Percentiles rank a stretch among this genome's conserved stretches.
These are phyloP conservation scores for Lachnellula occidentalis DNA, from an alignment of 2,329 filamentous ascomycete species.

Conservation along the genomic window DNA sequence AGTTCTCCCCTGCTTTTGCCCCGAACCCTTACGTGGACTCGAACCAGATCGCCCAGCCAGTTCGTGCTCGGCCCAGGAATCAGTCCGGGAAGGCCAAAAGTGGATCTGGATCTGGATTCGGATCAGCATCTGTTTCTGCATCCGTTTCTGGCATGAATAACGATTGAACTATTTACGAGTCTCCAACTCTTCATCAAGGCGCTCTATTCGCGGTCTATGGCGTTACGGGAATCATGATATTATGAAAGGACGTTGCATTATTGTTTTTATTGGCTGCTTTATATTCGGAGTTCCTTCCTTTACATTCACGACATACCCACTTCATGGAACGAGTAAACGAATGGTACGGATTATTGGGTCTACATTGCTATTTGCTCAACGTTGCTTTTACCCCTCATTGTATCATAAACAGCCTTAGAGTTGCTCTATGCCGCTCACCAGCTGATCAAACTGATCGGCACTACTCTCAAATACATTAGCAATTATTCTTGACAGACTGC, in stretches of 20 bases:
- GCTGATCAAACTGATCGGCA: slow-evolving; percentile 22
- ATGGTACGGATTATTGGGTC: slow-evolving; percentile 1
- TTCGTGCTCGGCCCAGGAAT: slow-evolving; percentile 5
- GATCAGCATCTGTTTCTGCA: neutral
- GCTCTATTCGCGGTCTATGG: neutral
- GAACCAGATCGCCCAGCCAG: slow-evolving; percentile 12
- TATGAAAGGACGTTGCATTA: neutral
- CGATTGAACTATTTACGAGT: slow-evolving; percentile 9
- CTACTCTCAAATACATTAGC: slow-evolving; percentile 19
- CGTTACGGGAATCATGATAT: neutral
- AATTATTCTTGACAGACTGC: slow-evolving; percentile 26
- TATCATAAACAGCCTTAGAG: slow-evolving; percentile 35
- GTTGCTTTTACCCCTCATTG: slow-evolving; percentile 5
- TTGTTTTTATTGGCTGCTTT: neutral
- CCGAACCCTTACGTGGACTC: slow-evolving; percentile 16
- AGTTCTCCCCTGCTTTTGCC: slow-evolving; percentile 1
- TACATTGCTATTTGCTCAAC: slow-evolving; percentile 17
- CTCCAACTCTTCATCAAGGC: neutral
- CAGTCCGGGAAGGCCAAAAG: slow-evolving; percentile 1
- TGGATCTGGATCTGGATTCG: neutral
- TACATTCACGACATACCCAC: slow-evolving; percentile 1
- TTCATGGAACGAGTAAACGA: neutral
- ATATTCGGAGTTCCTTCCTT: slow-evolving; percentile 1
- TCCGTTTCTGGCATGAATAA: slow-evolving; percentile 8
- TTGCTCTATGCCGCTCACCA: slow-evolving; percentile 47